Evolutionary conservation across 2,329 filamentous ascomycete genomes (phyloP).

Genomic region (Akanthomyces uredinophilus): DNA sequence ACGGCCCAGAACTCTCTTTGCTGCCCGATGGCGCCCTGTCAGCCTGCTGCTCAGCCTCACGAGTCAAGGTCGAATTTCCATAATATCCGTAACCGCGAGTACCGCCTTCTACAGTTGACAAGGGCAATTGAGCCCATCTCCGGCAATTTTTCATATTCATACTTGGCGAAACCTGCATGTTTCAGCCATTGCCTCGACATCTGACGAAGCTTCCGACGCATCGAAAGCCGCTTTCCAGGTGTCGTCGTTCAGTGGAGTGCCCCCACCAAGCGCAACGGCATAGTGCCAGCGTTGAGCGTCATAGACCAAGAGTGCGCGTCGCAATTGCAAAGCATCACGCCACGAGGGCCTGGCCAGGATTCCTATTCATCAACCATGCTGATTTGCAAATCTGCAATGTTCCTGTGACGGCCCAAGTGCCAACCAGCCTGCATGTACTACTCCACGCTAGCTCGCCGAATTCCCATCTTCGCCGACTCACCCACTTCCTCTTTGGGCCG

Average conservation of each 20-base stretch:
- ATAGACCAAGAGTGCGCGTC: not conserved
- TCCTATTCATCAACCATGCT: not conserved
- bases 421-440: not conserved
- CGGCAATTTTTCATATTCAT: not conserved
- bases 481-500: conserved; percentile 8
- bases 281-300: not conserved
- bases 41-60: not conserved
- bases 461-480: not conserved
- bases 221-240: not conserved
- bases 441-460: not conserved
- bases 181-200: not conserved
- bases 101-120: not conserved
- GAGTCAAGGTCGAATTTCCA: not conserved
- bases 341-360: not conserved
- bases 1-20: not conserved
- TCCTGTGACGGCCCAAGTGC: not conserved
- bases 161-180: not conserved
- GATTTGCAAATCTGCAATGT: not conserved
- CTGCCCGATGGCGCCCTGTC: not conserved
- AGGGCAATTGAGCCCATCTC: no score
- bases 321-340: not conserved
- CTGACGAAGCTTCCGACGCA: not conserved
- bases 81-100: not conserved
- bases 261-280: not conserved
- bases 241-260: not conserved